Conservation (phyloP, 768 basidiomycete genomes). For the Saitozyma podzolica region DNA sequence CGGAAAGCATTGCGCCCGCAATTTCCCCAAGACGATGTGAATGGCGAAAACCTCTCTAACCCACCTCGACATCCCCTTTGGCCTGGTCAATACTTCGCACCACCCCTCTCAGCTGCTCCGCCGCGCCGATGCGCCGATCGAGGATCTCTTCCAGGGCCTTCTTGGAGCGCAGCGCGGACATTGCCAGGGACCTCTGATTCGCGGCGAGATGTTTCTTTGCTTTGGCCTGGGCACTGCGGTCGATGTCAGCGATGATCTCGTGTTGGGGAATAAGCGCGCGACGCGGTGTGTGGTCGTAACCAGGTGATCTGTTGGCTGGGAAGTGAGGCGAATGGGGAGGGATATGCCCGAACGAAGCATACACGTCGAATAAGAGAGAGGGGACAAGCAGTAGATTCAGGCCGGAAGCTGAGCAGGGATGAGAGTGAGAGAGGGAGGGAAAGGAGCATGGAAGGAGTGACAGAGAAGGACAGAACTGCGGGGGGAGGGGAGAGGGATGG, state of each 20-base stretch:
- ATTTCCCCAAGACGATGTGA: too few relatives aligned
- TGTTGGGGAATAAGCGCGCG: too few relatives aligned
- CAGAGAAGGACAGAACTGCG: too few relatives aligned
- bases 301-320: too few relatives aligned
- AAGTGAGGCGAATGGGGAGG: too few relatives aligned
- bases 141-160: constrained; percentile 79
- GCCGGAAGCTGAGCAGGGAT: too few relatives aligned
- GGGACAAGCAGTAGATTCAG: too few relatives aligned
- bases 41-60: constrained; percentile 12
- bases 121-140: constrained; percentile 69
- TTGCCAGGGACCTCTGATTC: constrained; percentile 71
- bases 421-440: too few relatives aligned
- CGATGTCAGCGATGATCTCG: background rate
- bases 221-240: constrained; percentile 64
- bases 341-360: background rate
- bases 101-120: constrained; percentile 73
- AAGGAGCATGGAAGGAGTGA: too few relatives aligned
- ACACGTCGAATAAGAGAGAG: too few relatives aligned
- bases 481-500: too few relatives aligned
- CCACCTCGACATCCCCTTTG: constrained; percentile 83
- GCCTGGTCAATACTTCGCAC: constrained; percentile 80
- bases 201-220: constrained; percentile 66
- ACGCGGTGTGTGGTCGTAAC: background rate
- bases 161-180: constrained; percentile 74
- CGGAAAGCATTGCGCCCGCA: too few relatives aligned